Evolutionary conservation across 2,329 filamentous ascomycete genomes (phyloP), one percentile per base, ranked within the genome.

Genomic region (Hypoxylon sp.): DNA sequence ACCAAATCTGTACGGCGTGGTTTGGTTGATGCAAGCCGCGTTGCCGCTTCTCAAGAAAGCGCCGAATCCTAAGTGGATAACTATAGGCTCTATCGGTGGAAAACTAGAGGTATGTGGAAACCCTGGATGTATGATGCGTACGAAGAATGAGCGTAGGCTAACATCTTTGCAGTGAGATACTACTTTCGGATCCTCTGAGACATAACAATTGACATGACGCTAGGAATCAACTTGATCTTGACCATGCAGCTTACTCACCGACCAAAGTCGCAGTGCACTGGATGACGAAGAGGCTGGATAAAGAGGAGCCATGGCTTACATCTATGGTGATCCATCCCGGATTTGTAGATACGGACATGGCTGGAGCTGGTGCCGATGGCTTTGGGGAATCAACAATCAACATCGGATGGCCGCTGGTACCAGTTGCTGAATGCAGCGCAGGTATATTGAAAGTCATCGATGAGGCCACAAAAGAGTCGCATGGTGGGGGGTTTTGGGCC

Each of bases 11-110:
- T 61, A 73, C 15, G 75, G 74, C 2, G 62, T 73, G 3, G 48
- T 80, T 1, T 49, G 63, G 5, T 66, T 80, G 2, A 79, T 75
- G 62, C 75, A 78, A 52, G 77, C 76, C 2, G 67, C 69, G 3
- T 63, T 66, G 6, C 67, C 70, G 0, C 62, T 81, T 1, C 58
- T 81, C 21, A 54, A 66, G 19, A 64, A 64, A 31, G 45, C 52
- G 9, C 56, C 51, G 4, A 49, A 41, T 11, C 48, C 52, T 7
- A 52, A 40, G 20, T 56, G 52, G 52, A 42, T 52, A 44, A 56
- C 48, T 3, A 36, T 52, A 19, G 52, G 52, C 19, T 41, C 43
- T 5, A 20, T 48, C 11, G 52, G 26, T 8, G 52, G 32, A 30
- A 48, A 49, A 25, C 7, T 56, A 31, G 29, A 34, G 52, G 52